Base-by-base conservation (phyloP, 306 rosid genomes). In the Vicia sativa region DNA sequence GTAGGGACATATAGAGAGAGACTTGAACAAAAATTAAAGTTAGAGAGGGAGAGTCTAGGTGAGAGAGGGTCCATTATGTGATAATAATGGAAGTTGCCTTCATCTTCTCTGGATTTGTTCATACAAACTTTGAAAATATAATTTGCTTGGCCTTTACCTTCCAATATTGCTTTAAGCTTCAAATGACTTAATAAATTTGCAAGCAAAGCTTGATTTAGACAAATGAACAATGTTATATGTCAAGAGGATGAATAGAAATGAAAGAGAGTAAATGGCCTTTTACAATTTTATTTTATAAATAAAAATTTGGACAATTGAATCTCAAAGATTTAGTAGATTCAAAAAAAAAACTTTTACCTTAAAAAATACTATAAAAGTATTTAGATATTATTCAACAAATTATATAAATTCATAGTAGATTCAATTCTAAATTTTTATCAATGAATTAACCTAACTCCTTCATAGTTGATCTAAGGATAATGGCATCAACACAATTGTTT, bases 51-150 rank as follows among this genome's bases (percentile, higher is more conserved):
- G 3, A 29, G 31, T 52, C 7, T 19, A 69, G 23, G 18, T 62
- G 59, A 73, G 59, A 43, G 63, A 62, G 81, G 92, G 61, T 41
- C 89, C 89, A 69, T 54, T 66, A 37, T 37, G 15, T 45, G 72
- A 54, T 64, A 70, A 80, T 87, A 85, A 79, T 80, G 88, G 83
- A 83, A 74, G 93, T 82, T 74, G 85, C 87, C 83, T 74, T 80
- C 93, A 82, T 80, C 93, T 86, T 79, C 83, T 71, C 88, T 87
- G 90, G 90, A 82, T 31, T 68, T 74, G 83, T 65, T 80, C 77
- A 81, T 74, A 75, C 85, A 75, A 75, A 72, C 62, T 75, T 69
- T 57, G 64, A 75, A 65, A 72, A 77, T 68, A 73, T 72, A 70
- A 61, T 70, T 62, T 65, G 11, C 41, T 67, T 37, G 64, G 59